These are phyloP conservation scores for Lachnellula hyalina DNA, from an alignment of 2,329 filamentous ascomycete genomes.

Conservation along the genomic window DNA sequence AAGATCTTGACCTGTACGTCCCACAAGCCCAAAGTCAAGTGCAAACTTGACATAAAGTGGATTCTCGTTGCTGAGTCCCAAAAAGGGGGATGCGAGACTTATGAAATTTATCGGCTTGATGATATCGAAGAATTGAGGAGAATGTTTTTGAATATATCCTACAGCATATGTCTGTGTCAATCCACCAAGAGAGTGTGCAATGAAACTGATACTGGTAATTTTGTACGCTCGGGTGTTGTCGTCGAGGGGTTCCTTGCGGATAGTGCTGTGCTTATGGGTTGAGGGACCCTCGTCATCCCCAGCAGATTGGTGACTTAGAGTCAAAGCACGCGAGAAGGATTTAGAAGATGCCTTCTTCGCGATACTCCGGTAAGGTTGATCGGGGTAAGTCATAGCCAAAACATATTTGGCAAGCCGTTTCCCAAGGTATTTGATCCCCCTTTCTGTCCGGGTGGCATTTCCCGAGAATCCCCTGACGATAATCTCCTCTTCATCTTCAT, in stretches of 20 bases:
- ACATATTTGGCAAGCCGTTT: conserved; percentile 92
- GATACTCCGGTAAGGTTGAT: conserved; percentile 78
- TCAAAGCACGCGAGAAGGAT: conserved; percentile 36
- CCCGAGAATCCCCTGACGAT: conserved; percentile 86
- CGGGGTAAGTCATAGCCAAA: conserved; percentile 83
- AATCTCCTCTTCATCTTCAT: conserved; percentile 71
- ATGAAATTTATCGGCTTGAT: conserved; percentile 91
- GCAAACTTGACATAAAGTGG: conserved; percentile 96
- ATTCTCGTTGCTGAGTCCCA: conserved; percentile 95
- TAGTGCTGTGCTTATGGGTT: conserved; percentile 57
- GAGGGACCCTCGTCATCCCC: conserved; percentile 40
- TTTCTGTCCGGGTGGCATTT: conserved; percentile 86
- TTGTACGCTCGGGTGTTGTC: conserved; percentile 59
- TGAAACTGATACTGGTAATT: conserved; percentile 91
- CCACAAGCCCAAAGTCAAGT: conserved; percentile 90
- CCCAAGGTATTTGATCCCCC: conserved; percentile 93
- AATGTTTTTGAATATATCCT: conserved; percentile 95
- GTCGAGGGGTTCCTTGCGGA: conserved; percentile 40
- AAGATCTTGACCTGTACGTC: conserved; percentile 91
- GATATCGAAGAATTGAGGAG: conserved; percentile 78
- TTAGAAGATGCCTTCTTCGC: conserved; percentile 42
- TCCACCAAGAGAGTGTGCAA: conserved; percentile 87
- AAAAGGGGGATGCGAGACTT: conserved; percentile 76
- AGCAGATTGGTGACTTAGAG: conserved; percentile 29
- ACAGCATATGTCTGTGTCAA: conserved; percentile 90